Evolutionary conservation across 345 rosid species (phyloP).

Genomic region (Salix arbutifolia): DNA sequence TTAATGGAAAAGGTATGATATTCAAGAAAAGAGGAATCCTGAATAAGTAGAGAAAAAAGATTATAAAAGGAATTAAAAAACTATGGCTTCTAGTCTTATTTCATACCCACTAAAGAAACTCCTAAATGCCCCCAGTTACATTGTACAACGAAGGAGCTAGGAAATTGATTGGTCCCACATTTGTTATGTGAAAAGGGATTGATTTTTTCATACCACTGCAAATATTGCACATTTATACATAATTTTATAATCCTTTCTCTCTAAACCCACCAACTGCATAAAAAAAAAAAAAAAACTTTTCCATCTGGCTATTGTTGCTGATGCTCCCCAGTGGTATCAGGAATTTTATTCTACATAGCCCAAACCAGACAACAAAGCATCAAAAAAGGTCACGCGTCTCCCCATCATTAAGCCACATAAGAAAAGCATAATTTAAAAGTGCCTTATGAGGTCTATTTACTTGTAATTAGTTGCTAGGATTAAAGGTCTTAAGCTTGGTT

Average conservation of each 20-base stretch:
- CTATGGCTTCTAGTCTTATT: neutral
- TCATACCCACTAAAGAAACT: neutral
- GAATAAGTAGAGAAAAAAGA: neutral
- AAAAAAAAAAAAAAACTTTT: neutral
- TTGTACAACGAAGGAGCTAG: neutral
- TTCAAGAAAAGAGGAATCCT: neutral
- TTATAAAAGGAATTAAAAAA: neutral
- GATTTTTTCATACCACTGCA: neutral
- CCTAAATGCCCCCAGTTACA: neutral
- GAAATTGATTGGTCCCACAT: neutral
- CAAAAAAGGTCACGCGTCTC: neutral
- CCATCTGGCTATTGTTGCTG: neutral
- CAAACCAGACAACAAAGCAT: neutral
- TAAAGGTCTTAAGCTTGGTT: neutral
- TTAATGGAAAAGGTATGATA: neutral
- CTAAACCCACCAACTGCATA: neutral
- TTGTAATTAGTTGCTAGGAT: neutral
- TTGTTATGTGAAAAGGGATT: neutral
- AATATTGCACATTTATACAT: neutral
- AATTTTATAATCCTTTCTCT: neutral
- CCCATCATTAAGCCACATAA: neutral
- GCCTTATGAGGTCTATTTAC: neutral
- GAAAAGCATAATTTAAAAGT: neutral
- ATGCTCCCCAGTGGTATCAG: neutral
- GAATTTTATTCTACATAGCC: neutral